Conservation (phyloP, 805 yeast genomes). For the Suhomyces faveliae region DNA sequence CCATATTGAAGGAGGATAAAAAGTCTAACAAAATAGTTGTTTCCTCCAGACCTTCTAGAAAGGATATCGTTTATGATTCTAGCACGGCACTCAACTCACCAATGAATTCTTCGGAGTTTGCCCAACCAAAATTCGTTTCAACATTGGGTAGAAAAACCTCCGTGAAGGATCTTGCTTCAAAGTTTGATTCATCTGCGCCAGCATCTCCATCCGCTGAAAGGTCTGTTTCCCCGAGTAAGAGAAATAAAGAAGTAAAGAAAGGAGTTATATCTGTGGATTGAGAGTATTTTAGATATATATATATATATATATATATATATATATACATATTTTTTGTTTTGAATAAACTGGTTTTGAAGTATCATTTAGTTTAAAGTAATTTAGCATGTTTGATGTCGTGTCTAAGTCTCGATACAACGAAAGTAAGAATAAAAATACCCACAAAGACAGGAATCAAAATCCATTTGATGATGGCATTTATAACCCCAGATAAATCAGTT, state of each 20-base stretch:
- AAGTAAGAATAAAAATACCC: slow-evolving; percentile 40
- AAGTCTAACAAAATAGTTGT: slow-evolving; percentile 14
- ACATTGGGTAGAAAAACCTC: slow-evolving; percentile 30
- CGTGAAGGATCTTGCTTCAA: slow-evolving; percentile 32
- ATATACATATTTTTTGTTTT: background rate
- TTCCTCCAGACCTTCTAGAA: slow-evolving; percentile 24
- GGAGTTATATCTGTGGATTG: slow-evolving; percentile 6
- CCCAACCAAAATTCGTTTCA: slow-evolving; percentile 29
- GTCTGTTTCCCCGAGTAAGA: slow-evolving; percentile 16
- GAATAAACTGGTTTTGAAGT: background rate
- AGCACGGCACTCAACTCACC: slow-evolving; percentile 9
- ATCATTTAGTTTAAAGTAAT: slow-evolving; percentile 37
- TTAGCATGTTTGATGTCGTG: slow-evolving; percentile 61
- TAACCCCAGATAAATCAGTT: slow-evolving; percentile 18
- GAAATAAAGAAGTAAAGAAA: slow-evolving; percentile 2
- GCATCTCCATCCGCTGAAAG: slow-evolving; percentile 13
- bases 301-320: too few species aligned
- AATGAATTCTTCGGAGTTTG: slow-evolving; percentile 16
- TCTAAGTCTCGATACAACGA: slow-evolving; percentile 53
- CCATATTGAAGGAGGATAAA: slow-evolving; percentile 13
- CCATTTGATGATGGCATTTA: slow-evolving; percentile 33
- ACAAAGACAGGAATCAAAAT: slow-evolving; percentile 41
- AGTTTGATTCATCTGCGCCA: slow-evolving; percentile 22
- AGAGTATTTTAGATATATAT: background rate
- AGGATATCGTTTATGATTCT: slow-evolving; percentile 25